phyloP scores from a whole-genome alignment of 768 basidiomycete genomes.

The Suillus bovinus region DNA sequence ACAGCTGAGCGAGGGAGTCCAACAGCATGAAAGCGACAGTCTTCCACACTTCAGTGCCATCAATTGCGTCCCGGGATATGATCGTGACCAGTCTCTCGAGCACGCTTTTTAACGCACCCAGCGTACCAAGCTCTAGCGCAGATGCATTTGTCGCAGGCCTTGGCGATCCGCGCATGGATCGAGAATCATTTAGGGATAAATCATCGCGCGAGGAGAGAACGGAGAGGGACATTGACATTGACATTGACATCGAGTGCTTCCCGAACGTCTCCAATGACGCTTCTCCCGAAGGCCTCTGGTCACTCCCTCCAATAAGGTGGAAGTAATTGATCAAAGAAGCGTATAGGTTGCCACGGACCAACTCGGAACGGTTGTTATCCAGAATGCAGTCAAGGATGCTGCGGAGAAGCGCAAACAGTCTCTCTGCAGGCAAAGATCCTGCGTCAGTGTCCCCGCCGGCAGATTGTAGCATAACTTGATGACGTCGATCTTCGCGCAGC shows the following conservation, averaged over 20 bases:
- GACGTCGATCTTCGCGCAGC: slow-evolving; percentile 78
- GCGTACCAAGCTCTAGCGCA: slow-evolving; percentile 59
- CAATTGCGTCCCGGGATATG: slow-evolving; percentile 88
- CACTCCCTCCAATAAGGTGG: slow-evolving; percentile 51
- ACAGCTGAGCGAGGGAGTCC: slow-evolving; percentile 76
- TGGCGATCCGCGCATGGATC: slow-evolving; percentile 26
- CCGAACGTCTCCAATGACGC: slow-evolving; percentile 20
- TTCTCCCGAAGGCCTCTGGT: slow-evolving; percentile 17
- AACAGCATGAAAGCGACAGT: slow-evolving; percentile 92
- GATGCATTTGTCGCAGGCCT: slow-evolving; percentile 23
- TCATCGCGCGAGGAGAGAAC: slow-evolving; percentile 41
- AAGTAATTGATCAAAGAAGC: slow-evolving; percentile 88
- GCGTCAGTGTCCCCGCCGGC: slow-evolving; percentile 62
- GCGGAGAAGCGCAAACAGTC: slow-evolving; percentile 72
- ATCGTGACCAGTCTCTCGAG: slow-evolving; percentile 73
- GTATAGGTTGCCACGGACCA: slow-evolving; percentile 94
- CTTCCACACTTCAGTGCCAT: slow-evolving; percentile 96
- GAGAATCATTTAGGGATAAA: slow-evolving; percentile 38
- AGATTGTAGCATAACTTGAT: slow-evolving; percentile 67
- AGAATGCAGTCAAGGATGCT: slow-evolving; percentile 73
- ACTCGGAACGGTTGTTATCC: slow-evolving; percentile 76
- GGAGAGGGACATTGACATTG: slow-evolving; percentile 39
- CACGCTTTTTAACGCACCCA: slow-evolving; percentile 63
- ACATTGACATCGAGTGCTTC: slow-evolving; percentile 26
- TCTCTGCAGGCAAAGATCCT: slow-evolving; percentile 76